These are phyloP conservation scores for Neohortaea acidophila DNA, from an alignment of 495 filamentous ascomycete genomes.

Conservation along the genomic window DNA sequence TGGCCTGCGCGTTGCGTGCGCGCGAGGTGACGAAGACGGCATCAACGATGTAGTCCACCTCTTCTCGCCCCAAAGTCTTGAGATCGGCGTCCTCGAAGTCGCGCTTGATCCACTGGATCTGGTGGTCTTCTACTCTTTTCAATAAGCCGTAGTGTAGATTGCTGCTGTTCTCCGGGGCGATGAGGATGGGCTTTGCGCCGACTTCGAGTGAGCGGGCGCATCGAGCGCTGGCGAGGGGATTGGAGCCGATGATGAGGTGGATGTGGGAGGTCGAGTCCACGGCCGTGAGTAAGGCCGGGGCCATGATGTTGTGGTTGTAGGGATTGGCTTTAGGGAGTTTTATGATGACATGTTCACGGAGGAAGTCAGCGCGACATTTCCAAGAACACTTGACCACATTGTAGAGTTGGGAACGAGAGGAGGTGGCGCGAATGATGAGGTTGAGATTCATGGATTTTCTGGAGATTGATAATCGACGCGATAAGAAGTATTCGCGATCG, in stretches of 20 bases:
- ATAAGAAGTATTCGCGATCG: no score
- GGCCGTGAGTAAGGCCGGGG: slow-evolving; percentile 56
- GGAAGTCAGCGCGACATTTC: no score
- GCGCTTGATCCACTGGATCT: slow-evolving; percentile 55
- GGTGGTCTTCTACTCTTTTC: slow-evolving; percentile 54
- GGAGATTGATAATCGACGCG: no score
- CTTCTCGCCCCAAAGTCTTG: slow-evolving; percentile 57
- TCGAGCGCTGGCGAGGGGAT: slow-evolving; percentile 69
- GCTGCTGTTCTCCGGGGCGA: slow-evolving; percentile 50
- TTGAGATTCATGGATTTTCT: no score
- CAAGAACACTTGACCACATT: no score
- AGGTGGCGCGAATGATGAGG: no score
- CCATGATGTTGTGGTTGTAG: no score
- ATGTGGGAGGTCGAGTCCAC: slow-evolving; percentile 59
- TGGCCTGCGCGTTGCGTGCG: slow-evolving; percentile 33
- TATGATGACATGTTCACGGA: no score
- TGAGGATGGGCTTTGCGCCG: slow-evolving; percentile 75
- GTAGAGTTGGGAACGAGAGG: no score
- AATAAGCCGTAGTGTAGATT: slow-evolving; percentile 57
- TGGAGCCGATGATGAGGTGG: slow-evolving; percentile 76
- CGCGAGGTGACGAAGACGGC: slow-evolving; percentile 75
- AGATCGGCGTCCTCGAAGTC: slow-evolving; percentile 62
- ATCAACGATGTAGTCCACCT: slow-evolving; percentile 69
- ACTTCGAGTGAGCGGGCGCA: slow-evolving; percentile 65
- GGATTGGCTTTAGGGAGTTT: no score